Base-by-base conservation (phyloP, 2,329 filamentous ascomycete genomes). In the Aureobasidium sp. region DNA sequence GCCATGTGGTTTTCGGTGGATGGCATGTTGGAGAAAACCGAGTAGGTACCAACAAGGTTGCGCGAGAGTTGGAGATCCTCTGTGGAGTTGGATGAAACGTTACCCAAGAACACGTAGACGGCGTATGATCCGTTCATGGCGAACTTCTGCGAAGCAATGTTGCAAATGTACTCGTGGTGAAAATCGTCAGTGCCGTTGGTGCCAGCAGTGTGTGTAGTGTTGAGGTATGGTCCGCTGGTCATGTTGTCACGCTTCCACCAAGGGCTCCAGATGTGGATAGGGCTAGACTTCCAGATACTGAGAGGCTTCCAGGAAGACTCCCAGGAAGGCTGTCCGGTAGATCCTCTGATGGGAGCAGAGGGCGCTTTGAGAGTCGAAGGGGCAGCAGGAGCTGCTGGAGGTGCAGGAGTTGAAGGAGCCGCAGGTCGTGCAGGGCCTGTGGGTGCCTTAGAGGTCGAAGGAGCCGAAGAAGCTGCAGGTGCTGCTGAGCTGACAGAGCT, bases 31-130 rank as follows among this genome's bases (percentile, higher is more conserved):
- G 72, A 70, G 62, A 81, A 77, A 2, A 79, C 70, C 17, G 80
- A 82, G 65, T 87, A 80, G 0, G 82, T 82, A 2, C 88, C 88
- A 2, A 87, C 79, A 11, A 87, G 78, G 64, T 82, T 85, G 1
- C 74, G 68, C 15, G 54, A 35, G 42, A 58, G 40, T 39, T 58
- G 54, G 19, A 58, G 54, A 0, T 82, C 79, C 44, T 71, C 70
- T 0, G 77, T 69, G 1, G 76, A 68, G 42, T 84, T 75, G 3
- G 68, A 66, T 0, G 80, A 62, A 24, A 68, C 75, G 2, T 78
- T 70, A 0, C 85, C 88, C 1, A 91, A 70, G 73, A 91, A 92
- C 63, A 92, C 76, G 69, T 87, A 83, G 22, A 93, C 76, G 60
- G 78, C 79, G 68, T 87, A 90, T 0, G 86, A 83, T 1, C 80